A percentile compares a stretch with the other conserved stretches of the same genome.
Evolutionary conservation across 345 rosid genomes (phyloP).

Genomic region (Ailanthus altissimus): DNA sequence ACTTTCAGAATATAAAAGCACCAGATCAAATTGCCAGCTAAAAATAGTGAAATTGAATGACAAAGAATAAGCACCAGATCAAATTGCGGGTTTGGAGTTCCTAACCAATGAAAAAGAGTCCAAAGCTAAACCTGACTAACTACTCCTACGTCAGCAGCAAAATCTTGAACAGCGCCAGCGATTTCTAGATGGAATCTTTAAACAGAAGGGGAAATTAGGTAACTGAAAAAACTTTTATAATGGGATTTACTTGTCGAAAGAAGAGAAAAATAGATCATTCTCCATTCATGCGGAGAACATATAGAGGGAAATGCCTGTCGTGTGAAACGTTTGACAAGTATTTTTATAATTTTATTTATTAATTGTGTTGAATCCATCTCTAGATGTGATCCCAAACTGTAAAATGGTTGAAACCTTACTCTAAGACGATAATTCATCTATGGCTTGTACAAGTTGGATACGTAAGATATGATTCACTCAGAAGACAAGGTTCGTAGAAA

Average conservation of each 20-base stretch:
- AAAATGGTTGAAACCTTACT: not conserved
- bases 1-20: too few species aligned
- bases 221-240: not conserved
- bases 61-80: too few species aligned
- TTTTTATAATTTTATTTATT: constrained; percentile 18
- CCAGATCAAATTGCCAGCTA: too few species aligned
- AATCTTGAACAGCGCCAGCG: too few species aligned
- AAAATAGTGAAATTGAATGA: too few species aligned
- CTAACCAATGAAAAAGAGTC: too few species aligned
- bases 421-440: constrained; percentile 34
- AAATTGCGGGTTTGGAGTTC: too few species aligned
- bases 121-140: too few species aligned
- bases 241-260: not conserved
- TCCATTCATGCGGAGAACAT: too few species aligned
- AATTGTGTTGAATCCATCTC: constrained; percentile 6
- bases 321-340: constrained; percentile 31
- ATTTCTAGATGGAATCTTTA: too few species aligned
- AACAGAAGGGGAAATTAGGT: constrained; percentile 13
- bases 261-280: not conserved
- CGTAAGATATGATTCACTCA: constrained; percentile 24
- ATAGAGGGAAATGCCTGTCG: constrained; percentile 17
- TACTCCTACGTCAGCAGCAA: too few species aligned
- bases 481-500: constrained; percentile 23
- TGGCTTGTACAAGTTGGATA: constrained; percentile 32
- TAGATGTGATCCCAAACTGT: constrained; percentile 18